These are phyloP conservation scores for Stentor coeruleus DNA, from an alignment of 73 alveolate genomes.

Conservation along the genomic window DNA sequence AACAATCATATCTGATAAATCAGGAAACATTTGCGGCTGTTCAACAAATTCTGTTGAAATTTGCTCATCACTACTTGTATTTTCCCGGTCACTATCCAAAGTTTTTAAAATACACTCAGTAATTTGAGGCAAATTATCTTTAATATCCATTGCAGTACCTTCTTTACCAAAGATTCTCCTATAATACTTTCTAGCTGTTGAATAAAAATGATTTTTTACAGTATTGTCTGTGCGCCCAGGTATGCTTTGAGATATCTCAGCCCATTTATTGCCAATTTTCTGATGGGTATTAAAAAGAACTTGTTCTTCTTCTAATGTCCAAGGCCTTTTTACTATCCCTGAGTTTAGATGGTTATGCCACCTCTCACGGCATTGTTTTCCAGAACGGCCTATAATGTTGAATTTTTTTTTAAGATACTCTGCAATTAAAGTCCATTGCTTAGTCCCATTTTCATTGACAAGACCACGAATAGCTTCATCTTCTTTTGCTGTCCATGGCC, in stretches of 20 bases:
- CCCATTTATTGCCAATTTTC: conserved; percentile 91
- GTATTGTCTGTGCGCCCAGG: conserved; percentile 95
- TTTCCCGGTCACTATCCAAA: neutral
- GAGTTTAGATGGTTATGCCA: conserved; percentile 85
- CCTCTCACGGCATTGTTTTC: conserved; percentile 86
- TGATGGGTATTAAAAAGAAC: conserved; percentile 56
- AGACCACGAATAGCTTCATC: conserved; percentile 19
- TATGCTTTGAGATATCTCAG: conserved; percentile 72
- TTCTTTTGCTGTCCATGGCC: conserved; percentile 24
- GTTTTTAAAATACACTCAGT: neutral
- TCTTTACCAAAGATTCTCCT: conserved; percentile 6
- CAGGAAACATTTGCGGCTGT: conserved; percentile 2
- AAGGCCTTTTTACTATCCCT: conserved; percentile 60
- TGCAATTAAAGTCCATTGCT: conserved; percentile 53
- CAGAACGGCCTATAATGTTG: conserved; percentile 51
- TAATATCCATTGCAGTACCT: neutral
- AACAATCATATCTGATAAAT: neutral
- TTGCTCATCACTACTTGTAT: neutral
- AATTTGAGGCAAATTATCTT: neutral
- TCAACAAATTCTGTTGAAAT: too few relatives aligned
- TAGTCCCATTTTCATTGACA: conserved; percentile 32
- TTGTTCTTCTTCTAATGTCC: conserved; percentile 74
- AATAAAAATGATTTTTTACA: conserved; percentile 83
- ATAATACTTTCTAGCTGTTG: conserved; percentile 34
- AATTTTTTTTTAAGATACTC: conserved; percentile 12